Percentiles rank a stretch among this genome's conserved stretches.
Conservation (phyloP, 768 basidiomycete genomes). For the Tulasnella sp. region DNA sequence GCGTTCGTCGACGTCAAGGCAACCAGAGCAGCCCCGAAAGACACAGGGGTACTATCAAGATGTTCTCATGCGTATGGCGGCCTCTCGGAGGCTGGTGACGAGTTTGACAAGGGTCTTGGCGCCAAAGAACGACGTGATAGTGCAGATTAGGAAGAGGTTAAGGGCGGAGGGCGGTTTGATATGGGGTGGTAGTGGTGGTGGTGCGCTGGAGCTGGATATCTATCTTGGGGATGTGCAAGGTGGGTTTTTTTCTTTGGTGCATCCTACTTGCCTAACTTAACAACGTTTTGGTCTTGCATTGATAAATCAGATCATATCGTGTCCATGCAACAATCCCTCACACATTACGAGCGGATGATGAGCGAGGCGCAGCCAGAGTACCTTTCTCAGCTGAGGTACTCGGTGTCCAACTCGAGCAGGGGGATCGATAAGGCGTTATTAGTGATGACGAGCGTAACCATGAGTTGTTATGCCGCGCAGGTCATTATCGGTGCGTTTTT, state of each 20-base stretch:
- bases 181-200: conserved; percentile 31
- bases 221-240: conserved; percentile 92
- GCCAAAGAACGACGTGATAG: conserved; percentile 73
- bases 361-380: conserved; percentile 83
- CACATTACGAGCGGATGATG: conserved; percentile 80
- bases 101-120: conserved; percentile 64
- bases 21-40: not conserved
- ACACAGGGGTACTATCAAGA: conserved; percentile 25
- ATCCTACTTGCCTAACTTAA: too few species aligned
- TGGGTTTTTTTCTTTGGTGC: conserved; percentile 27
- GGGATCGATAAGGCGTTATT: conserved; percentile 58
- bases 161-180: conserved; percentile 28
- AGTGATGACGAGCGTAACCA: conserved; percentile 51
- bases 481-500: conserved; percentile 31
- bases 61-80: conserved; percentile 68
- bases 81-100: conserved; percentile 66
- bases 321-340: conserved; percentile 71
- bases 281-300: too few species aligned
- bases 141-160: conserved; percentile 67
- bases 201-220: conserved; percentile 54
- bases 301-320: conserved; percentile 96
- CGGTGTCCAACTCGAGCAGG: conserved; percentile 46
- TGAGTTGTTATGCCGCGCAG: conserved; percentile 57
- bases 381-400: conserved; percentile 60
- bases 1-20: not conserved